These are phyloP conservation scores for Peziza echinospora DNA, from an alignment of 495 filamentous ascomycete genomes.

Conservation along the genomic window DNA sequence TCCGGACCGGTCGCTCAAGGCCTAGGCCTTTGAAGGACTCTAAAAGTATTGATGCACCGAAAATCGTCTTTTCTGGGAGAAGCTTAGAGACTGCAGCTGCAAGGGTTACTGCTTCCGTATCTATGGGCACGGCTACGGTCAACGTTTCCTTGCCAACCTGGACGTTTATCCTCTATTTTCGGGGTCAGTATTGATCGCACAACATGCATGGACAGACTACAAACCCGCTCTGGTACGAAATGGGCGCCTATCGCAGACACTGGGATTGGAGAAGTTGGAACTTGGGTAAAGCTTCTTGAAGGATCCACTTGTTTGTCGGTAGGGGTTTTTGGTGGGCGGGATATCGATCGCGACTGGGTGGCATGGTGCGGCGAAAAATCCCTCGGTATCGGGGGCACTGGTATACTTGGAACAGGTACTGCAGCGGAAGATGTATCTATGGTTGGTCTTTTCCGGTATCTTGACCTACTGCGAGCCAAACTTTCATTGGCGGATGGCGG, in stretches of 20 bases:
- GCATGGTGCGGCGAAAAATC: background rate
- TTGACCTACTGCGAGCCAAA: background rate
- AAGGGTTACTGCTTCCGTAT: background rate
- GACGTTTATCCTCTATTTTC: background rate
- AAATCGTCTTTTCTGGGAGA: background rate
- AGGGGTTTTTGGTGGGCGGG: too few relatives aligned
- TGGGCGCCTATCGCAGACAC: too few relatives aligned
- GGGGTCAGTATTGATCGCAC: too few relatives aligned
- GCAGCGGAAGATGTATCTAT: background rate
- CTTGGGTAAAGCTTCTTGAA: too few relatives aligned
- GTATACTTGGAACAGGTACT: background rate
- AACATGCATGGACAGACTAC: too few relatives aligned
- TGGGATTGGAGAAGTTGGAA: too few relatives aligned
- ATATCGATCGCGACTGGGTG: too few relatives aligned
- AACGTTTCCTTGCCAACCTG: background rate
- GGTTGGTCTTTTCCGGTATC: background rate
- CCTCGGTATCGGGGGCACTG: background rate
- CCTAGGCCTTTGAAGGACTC: conserved; percentile 56
- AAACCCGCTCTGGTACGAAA: too few relatives aligned
- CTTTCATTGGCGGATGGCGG: background rate
- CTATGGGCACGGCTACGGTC: background rate
- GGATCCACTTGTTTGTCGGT: too few relatives aligned
- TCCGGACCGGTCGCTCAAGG: conserved; percentile 64
- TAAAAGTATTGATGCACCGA: conserved; percentile 30
- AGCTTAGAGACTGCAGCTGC: background rate